Evolutionary conservation across 2,329 filamentous ascomycete genomes (phyloP).

Genomic region (Diaporthe ampelina): DNA sequence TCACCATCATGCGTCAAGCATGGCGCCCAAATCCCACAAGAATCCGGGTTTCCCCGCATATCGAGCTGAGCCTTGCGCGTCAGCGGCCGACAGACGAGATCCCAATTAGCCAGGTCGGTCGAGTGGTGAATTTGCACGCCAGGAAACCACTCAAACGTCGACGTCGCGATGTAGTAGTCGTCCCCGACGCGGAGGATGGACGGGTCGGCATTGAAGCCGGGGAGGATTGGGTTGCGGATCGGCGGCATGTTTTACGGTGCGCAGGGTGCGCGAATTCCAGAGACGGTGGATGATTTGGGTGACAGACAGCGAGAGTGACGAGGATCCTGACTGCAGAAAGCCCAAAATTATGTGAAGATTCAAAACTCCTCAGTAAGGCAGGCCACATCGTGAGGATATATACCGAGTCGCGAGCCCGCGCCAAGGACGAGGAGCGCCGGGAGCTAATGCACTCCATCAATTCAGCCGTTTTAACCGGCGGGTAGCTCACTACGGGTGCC

Average conservation of each 20-base stretch:
- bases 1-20: conserved; percentile 72
- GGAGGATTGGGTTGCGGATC: conserved; percentile 67
- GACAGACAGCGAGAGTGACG: neutral
- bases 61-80: conserved; percentile 65
- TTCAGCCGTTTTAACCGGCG: conserved; percentile 37
- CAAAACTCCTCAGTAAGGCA: neutral
- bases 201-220: conserved; percentile 70
- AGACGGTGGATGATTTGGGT: too few species aligned
- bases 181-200: conserved; percentile 65
- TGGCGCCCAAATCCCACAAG: conserved; percentile 75
- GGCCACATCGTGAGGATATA: conserved; percentile 22
- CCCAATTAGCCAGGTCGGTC: conserved; percentile 67
- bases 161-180: conserved; percentile 70
- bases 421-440: conserved; percentile 23
- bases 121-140: conserved; percentile 70
- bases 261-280: neutral
- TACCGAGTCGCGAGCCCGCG: conserved; percentile 6
- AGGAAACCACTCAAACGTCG: conserved; percentile 69
- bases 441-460: conserved; percentile 29
- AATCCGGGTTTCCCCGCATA: conserved; percentile 71
- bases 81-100: conserved; percentile 61
- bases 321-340: too few species aligned
- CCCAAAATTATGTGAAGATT: neutral
- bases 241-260: conserved; percentile 56
- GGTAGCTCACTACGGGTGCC: neutral